These are phyloP conservation scores for Yamadazyma insecticola DNA, from an alignment of 805 yeast genomes.

Conservation along the genomic window DNA sequence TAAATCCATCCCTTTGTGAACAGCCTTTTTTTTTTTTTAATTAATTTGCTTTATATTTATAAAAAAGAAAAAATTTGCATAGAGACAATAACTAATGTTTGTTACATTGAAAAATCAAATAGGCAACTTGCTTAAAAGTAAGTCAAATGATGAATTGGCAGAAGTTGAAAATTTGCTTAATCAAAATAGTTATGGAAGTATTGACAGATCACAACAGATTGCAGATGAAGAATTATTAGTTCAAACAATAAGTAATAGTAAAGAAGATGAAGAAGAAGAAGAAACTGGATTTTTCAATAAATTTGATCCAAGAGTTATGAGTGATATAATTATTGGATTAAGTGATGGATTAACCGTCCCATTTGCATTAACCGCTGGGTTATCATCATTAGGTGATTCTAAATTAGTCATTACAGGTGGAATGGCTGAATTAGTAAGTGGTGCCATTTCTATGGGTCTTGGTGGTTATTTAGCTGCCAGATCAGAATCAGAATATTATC, in stretches of 20 bases:
- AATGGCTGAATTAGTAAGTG: constrained; percentile 93
- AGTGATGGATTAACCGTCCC: constrained; percentile 97
- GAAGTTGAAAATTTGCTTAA: constrained; percentile 27
- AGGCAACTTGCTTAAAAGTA: constrained; percentile 19
- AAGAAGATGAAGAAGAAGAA: constrained; percentile 23
- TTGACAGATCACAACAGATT: constrained; percentile 32
- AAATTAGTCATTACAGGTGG: constrained; percentile 96
- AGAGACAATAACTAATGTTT: constrained; percentile 18
- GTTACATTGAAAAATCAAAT: constrained; percentile 35
- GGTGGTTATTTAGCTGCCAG: constrained; percentile 97
- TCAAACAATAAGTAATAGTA: constrained; percentile 13
- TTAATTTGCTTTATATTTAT: too few species aligned
- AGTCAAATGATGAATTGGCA: constrained; percentile 28
- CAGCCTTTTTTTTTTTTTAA: too few species aligned
- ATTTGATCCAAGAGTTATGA: constrained; percentile 88
- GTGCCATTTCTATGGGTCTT: constrained; percentile 96
- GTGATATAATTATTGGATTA: constrained; percentile 88
- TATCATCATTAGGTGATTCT: constrained; percentile 84
- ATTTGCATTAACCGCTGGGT: constrained; percentile 96
- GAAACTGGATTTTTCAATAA: constrained; percentile 40
- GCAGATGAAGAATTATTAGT: constrained; percentile 32
- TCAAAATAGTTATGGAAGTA: constrained; percentile 35
- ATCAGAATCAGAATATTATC: constrained; percentile 74
- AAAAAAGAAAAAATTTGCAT: not conserved
- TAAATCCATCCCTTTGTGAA: not conserved